phyloP scores from a whole-genome alignment of 495 filamentous ascomycete genomes.

The Neurospora sp. region DNA sequence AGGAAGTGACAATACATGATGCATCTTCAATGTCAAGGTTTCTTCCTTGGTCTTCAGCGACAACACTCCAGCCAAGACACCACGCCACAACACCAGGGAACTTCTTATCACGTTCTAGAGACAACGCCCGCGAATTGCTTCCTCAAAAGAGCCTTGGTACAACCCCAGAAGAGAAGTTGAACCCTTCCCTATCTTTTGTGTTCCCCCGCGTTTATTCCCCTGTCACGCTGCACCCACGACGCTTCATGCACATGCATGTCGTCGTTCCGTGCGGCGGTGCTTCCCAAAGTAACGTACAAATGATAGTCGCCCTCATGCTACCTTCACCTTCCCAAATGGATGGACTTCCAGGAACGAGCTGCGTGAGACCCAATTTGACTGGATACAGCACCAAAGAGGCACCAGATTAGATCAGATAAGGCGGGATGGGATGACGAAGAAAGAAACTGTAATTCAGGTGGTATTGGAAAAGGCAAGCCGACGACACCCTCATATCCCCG shows the following conservation, averaged over 20 bases:
- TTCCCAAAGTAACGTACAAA: neutral
- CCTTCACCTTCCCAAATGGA: neutral
- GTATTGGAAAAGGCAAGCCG: neutral
- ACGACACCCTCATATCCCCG: neutral
- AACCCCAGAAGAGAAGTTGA: neutral
- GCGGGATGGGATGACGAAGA: too few relatives aligned
- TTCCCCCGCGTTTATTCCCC: neutral
- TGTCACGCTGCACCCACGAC: neutral
- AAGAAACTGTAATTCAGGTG: neutral
- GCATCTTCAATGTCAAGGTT: neutral
- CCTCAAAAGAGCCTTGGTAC: neutral
- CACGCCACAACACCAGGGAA: neutral
- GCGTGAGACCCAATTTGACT: neutral
- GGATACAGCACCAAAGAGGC: neutral
- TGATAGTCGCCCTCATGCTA: neutral
- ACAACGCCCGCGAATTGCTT: neutral
- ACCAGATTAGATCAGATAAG: neutral
- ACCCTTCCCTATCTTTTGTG: neutral
- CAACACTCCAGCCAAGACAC: neutral
- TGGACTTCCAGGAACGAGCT: neutral
- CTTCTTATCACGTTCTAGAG: neutral
- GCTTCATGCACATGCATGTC: neutral
- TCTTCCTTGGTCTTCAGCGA: neutral
- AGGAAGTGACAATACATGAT: neutral
- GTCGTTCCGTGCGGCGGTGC: neutral